Conservation (phyloP, 805 yeast genomes). For the Lipomyces chichibuensis region DNA sequence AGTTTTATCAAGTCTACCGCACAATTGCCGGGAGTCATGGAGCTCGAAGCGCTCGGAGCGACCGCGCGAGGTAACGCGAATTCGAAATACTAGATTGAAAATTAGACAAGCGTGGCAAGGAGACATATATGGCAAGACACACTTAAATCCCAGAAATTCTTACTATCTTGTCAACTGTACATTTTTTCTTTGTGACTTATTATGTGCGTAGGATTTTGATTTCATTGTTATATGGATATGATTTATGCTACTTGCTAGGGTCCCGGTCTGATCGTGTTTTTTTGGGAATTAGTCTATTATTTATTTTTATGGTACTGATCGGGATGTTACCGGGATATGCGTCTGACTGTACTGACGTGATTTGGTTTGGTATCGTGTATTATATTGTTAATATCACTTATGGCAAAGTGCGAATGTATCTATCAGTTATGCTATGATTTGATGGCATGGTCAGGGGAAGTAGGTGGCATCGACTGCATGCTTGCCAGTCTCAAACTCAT, state of each 20-base stretch:
- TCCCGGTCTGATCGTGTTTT: background rate
- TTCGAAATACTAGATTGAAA: background rate
- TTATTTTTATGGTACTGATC: background rate
- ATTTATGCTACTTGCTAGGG: background rate
- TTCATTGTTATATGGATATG: background rate
- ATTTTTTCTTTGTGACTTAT: background rate
- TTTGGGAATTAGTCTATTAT: background rate
- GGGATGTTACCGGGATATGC: background rate
- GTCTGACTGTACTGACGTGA: background rate
- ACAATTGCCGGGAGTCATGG: slow-evolving; percentile 53
- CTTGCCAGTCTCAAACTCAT: background rate
- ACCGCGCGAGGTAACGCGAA: slow-evolving; percentile 39
- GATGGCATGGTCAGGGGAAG: background rate
- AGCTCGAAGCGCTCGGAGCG: slow-evolving; percentile 74
- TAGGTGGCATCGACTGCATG: background rate
- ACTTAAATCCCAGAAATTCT: background rate
- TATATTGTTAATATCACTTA: background rate
- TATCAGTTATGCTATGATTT: background rate
- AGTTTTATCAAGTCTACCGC: slow-evolving; percentile 64
- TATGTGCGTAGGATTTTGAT: background rate
- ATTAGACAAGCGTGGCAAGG: background rate
- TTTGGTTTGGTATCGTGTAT: background rate
- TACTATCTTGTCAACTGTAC: background rate
- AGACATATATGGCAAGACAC: background rate
- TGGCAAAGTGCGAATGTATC: background rate